These are phyloP conservation scores for Leccinum longicurvipes DNA, from an alignment of 768 basidiomycete species.

Conservation along the genomic window DNA sequence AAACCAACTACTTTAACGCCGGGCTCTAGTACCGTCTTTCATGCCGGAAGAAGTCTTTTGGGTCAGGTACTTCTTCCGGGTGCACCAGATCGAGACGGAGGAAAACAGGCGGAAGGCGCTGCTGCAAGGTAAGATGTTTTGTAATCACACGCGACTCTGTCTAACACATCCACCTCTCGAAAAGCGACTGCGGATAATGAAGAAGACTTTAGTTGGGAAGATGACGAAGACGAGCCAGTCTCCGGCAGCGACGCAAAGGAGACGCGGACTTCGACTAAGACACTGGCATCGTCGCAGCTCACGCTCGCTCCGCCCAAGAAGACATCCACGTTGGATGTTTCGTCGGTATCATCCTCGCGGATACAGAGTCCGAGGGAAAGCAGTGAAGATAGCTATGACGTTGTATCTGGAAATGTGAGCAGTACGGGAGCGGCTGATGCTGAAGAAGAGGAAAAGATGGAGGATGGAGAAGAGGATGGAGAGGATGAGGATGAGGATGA, in stretches of 20 bases:
- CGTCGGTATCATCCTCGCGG: slow-evolving; percentile 32
- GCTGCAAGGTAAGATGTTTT: slow-evolving; percentile 54
- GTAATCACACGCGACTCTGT: not conserved
- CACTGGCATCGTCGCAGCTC: slow-evolving; percentile 21
- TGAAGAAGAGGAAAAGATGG: slow-evolving; percentile 24
- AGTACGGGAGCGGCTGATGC: slow-evolving; percentile 34
- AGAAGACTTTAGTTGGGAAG: slow-evolving; percentile 92
- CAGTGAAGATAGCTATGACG: slow-evolving; percentile 67
- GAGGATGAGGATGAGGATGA: slow-evolving; percentile 6
- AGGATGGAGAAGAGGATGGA: slow-evolving; percentile 35
- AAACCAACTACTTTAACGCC: not conserved
- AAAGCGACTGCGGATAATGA: slow-evolving; percentile 66
- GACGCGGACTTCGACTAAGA: not conserved
- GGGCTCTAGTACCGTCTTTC: slow-evolving; percentile 60
- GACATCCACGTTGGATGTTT: slow-evolving; percentile 15
- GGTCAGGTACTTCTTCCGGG: slow-evolving; percentile 88
- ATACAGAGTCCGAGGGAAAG: slow-evolving; percentile 48
- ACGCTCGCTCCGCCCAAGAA: slow-evolving; percentile 25
- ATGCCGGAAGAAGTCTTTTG: slow-evolving; percentile 71
- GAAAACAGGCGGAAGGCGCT: slow-evolving; percentile 76
- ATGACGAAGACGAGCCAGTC: slow-evolving; percentile 73
- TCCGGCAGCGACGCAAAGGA: slow-evolving; percentile 15
- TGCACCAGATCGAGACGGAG: slow-evolving; percentile 75
- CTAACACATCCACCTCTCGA: not conserved
- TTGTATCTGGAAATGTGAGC: slow-evolving; percentile 54